These are phyloP conservation scores for Tephrocybe sp. DNA, from an alignment of 768 basidiomycete species.

Conservation along the genomic window DNA sequence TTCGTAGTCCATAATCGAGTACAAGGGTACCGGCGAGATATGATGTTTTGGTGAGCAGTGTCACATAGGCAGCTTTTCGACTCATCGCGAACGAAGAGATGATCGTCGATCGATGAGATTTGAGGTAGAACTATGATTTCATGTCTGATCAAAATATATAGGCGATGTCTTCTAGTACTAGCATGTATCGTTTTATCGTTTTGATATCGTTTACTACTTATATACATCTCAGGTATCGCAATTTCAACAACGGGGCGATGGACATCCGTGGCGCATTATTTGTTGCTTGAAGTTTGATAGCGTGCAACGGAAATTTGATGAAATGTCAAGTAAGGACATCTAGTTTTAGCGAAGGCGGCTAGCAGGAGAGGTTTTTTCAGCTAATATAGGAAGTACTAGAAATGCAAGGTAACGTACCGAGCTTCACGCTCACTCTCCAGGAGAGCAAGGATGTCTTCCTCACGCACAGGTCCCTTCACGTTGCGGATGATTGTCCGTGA, in stretches of 20 bases:
- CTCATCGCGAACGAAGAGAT: constrained; percentile 25
- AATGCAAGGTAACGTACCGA: constrained; percentile 61
- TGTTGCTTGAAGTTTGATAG: constrained; percentile 13
- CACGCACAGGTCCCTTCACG: constrained; percentile 96
- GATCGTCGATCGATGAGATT: too few species aligned
- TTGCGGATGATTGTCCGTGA: constrained; percentile 97
- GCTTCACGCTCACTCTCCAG: constrained; percentile 99
- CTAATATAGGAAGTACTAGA: neutral
- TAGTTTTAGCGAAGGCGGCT: constrained; percentile 40
- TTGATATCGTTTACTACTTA: too few species aligned
- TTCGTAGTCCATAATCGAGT: constrained; percentile 52
- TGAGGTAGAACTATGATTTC: too few species aligned
- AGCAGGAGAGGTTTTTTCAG: neutral
- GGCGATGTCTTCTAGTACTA: neutral
- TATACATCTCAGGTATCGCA: too few species aligned
- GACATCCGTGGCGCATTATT: too few species aligned
- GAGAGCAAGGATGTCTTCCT: constrained; percentile 94
- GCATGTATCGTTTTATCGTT: too few species aligned
- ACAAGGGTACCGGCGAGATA: constrained; percentile 69
- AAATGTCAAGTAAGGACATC: constrained; percentile 7
- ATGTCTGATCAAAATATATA: too few species aligned
- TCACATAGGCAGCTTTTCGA: constrained; percentile 63
- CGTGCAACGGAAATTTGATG: constrained; percentile 15
- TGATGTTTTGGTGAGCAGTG: constrained; percentile 72
- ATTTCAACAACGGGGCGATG: too few species aligned